These are phyloP conservation scores for Ensete glaucum DNA, from an alignment of 176 grass and related monocot genomes.

Conservation along the genomic window DNA sequence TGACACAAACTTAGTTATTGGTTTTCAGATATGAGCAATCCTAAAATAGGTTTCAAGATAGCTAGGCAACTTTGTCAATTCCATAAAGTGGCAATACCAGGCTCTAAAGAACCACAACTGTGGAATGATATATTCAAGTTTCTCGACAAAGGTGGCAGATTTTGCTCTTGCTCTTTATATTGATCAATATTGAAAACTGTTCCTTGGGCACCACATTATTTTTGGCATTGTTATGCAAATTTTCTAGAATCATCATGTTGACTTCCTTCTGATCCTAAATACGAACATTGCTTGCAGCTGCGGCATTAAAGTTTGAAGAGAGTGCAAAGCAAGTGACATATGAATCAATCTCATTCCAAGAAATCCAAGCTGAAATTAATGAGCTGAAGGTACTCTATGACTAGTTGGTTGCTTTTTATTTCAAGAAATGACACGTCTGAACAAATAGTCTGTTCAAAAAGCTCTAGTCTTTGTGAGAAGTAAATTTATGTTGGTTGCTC, in stretches of 20 bases:
- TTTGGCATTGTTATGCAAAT: not conserved
- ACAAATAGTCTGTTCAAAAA: not conserved
- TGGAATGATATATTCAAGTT: conserved; percentile 97
- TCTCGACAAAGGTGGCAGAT: conserved; percentile 54
- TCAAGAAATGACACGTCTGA: not conserved
- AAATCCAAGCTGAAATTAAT: conserved; percentile 73
- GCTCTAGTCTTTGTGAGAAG: not conserved
- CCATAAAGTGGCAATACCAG: conserved; percentile 71
- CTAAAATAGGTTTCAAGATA: conserved; percentile 77
- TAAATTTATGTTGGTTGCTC: not conserved
- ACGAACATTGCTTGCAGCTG: conserved; percentile 45
- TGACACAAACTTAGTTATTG: conserved; percentile 18
- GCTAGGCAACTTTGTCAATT: conserved; percentile 67
- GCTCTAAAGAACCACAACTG: conserved; percentile 64
- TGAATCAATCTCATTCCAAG: conserved; percentile 70
- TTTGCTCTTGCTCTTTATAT: not conserved
- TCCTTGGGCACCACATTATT: not conserved
- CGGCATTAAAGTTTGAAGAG: conserved; percentile 55
- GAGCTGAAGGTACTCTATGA: conserved; percentile 65
- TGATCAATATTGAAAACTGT: not conserved
- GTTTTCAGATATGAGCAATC: conserved; percentile 71
- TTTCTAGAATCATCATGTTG: not conserved
- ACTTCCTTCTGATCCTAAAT: conserved; percentile 10
- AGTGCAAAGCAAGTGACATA: conserved; percentile 50
- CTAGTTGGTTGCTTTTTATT: not conserved